Conservation (phyloP, 129 eudicot genomes). For the Tagetes patula region DNA sequence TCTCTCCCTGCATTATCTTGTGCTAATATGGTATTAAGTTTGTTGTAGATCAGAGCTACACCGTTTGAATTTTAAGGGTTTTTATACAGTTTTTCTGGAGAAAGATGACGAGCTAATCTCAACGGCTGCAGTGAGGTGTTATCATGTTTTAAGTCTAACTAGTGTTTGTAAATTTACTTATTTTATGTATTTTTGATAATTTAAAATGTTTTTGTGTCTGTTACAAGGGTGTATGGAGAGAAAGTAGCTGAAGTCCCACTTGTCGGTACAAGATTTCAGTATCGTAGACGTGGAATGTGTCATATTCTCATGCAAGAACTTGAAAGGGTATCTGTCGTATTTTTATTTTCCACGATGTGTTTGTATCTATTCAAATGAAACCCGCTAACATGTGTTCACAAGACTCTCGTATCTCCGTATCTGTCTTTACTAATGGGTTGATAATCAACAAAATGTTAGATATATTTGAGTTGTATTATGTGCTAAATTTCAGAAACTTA, state of each 20-base stretch:
- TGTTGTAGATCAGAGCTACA: slow-evolving; percentile 70
- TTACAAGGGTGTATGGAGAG: slow-evolving; percentile 69
- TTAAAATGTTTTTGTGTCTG: slow-evolving; percentile 4
- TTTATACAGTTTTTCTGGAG: slow-evolving; percentile 86
- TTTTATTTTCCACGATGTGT: neutral
- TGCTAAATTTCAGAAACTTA: slow-evolving; percentile 45
- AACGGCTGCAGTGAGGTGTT: slow-evolving; percentile 67
- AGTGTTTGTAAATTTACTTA: neutral
- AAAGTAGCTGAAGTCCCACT: slow-evolving; percentile 90
- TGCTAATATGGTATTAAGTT: neutral
- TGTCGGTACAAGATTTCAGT: slow-evolving; percentile 79
- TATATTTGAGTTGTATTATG: neutral
- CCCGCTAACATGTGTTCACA: neutral
- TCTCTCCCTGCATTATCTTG: slow-evolving; percentile 2
- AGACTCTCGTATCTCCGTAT: neutral
- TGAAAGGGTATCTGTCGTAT: slow-evolving; percentile 70
- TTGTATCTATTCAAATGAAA: neutral
- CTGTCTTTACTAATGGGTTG: slow-evolving; percentile 10
- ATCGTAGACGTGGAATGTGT: slow-evolving; percentile 98
- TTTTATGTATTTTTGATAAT: slow-evolving; percentile 14
- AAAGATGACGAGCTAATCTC: slow-evolving; percentile 83
- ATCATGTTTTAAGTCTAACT: slow-evolving; percentile 8
- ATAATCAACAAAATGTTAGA: neutral
- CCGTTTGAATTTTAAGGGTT: slow-evolving; percentile 80
- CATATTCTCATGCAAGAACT: slow-evolving; percentile 74